phyloP scores from a whole-genome alignment of 108 stramenopile genomes.

The Schizochytrium sp. region DNA sequence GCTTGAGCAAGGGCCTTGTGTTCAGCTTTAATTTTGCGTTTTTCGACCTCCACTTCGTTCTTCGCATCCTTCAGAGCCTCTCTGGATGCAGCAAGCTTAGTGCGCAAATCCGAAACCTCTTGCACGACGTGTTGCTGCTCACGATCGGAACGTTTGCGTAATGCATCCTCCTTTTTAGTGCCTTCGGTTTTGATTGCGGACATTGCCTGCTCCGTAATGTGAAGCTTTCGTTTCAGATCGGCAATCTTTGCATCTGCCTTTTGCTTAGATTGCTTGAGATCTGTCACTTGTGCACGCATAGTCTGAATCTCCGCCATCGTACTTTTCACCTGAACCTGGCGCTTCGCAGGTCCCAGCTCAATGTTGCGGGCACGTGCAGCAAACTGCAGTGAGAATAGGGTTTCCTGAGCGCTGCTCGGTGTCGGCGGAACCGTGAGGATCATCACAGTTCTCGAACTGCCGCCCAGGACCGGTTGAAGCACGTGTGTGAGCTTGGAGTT shows the following conservation, averaged over 20 bases:
- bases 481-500: conserved; percentile 78
- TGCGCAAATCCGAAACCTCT: conserved; percentile 37
- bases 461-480: conserved; percentile 68
- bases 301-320: neutral
- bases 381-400: conserved; percentile 70
- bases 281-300: conserved; percentile 4
- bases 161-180: conserved; percentile 50
- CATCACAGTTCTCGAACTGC: conserved; percentile 70
- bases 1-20: conserved; percentile 12
- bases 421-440: conserved; percentile 65
- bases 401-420: conserved; percentile 67
- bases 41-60: neutral
- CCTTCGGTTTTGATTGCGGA: conserved; percentile 23
- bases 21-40: conserved; percentile 29
- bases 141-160: neutral
- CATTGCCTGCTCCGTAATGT: conserved; percentile 5
- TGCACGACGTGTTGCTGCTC: neutral
- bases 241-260: neutral
- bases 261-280: neutral
- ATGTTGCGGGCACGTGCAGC: conserved; percentile 68
- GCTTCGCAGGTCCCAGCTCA: conserved; percentile 46
- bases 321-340: conserved; percentile 45
- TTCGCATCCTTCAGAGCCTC: conserved; percentile 23
- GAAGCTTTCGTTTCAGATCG: neutral
- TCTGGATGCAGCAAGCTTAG: neutral